Base-by-base conservation (phyloP, 1,284 basidiomycete species). In the Termitomyces sp. region DNA sequence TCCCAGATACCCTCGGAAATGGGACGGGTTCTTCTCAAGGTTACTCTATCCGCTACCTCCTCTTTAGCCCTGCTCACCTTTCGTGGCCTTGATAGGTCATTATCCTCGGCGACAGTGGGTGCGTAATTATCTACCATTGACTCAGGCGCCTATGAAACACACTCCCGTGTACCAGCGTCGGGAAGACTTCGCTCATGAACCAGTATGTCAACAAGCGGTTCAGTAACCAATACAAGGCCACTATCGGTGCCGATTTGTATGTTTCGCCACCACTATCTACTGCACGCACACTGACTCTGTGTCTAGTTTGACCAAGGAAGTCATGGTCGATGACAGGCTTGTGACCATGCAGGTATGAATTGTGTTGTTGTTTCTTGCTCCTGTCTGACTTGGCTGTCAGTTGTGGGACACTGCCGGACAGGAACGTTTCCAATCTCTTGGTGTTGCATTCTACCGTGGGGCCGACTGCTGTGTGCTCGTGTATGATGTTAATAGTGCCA, bases 161-260 rank as follows among this genome's bases (percentile, higher is more conserved):
- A 52, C 57, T 54, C 45, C 5, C 21, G 21, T 57, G 53, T 39
- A 51, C 39, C 66, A 97, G 96, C 57, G 97, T 99, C 70, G 97
- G 96, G 49, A 99, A 99, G 88, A 99, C 96, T 46, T 99, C 96
- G 39, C 84, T 99, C 64, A 99, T 99, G 97, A 99, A 98, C 79
- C 97, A 99, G 78, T 99, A 98, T 78, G 97, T 99, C 65, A 99
- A 99, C 86, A 99, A 98, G 75, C 89, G 97, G 60, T 99, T 99
- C 76, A 96, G 91, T 66, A 97, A 96, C 72, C 96, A 98, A 72
- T 99, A 99, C 83, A 99, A 99, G 78, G 95, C 94, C 10, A 97
- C 93, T 57, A 95, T 96, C 68, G 92, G 91, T 61, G 86, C 87
- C 57, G 90, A 92, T 76, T 92, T 92, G 89, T 91, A 71, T 61